These are phyloP conservation scores for Monosporascus sp. DNA, from an alignment of 2,329 filamentous ascomycete genomes.

Conservation along the genomic window DNA sequence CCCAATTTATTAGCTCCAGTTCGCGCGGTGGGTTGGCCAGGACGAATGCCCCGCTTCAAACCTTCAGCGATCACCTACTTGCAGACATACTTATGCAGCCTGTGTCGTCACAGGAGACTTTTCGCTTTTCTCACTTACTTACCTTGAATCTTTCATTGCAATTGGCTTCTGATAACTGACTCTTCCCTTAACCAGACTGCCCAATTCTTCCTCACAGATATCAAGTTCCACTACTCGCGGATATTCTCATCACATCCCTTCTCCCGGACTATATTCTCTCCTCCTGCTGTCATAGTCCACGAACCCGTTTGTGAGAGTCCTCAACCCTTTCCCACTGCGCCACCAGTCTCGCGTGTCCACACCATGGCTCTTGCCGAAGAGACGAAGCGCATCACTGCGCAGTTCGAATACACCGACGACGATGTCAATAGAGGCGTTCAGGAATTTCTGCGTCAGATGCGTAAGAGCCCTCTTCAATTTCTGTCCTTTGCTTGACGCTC, in stretches of 20 bases:
- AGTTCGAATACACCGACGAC: slow-evolving; percentile 79
- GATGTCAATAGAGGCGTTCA: slow-evolving; percentile 74
- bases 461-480: slow-evolving; percentile 39
- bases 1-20: background rate
- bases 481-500: slow-evolving; percentile 1
- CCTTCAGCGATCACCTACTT: background rate
- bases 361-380: slow-evolving; percentile 62
- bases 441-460: slow-evolving; percentile 84
- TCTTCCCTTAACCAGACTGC: slow-evolving; percentile 33
- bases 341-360: slow-evolving; percentile 49
- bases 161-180: slow-evolving; percentile 13
- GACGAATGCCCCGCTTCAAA: background rate
- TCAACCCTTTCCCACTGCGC: slow-evolving; percentile 46
- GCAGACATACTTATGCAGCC: background rate
- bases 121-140: background rate
- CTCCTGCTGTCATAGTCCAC: slow-evolving; percentile 33
- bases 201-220: slow-evolving; percentile 47
- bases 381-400: slow-evolving; percentile 71
- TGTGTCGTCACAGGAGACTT: background rate
- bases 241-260: slow-evolving; percentile 28
- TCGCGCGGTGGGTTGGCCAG: background rate
- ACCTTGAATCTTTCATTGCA: slow-evolving; percentile 8
- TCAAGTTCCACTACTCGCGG: slow-evolving; percentile 37
- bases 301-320: slow-evolving; percentile 50
- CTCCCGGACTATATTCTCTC: slow-evolving; percentile 34